Base-by-base conservation (phyloP, 768 basidiomycete genomes). In the Cystobasidium onofrii region DNA sequence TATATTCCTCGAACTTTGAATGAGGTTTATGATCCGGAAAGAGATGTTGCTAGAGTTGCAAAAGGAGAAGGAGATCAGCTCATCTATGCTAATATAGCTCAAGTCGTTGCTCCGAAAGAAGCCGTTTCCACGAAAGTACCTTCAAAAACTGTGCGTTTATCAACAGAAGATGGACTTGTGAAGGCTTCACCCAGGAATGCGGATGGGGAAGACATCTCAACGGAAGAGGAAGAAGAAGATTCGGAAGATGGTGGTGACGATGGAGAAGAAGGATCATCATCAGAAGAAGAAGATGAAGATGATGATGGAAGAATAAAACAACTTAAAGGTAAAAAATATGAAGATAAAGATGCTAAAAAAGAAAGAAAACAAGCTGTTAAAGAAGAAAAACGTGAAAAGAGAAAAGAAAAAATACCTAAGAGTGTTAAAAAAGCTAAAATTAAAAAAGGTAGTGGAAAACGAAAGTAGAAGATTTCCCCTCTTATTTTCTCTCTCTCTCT, bases 391-490 rank as follows among this genome's bases (percentile, higher is more conserved):
- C 85, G 88, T 78, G 93, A 96, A 83, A 90, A 86, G 81, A 85
- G 95, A 75, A 91, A 92, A 81, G 84, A 86, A 77, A 98, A 98
- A 83, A 92, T 97, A 85, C 90, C 94, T 57, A 98, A 98, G 80
- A 87, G 89, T 50, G 92, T 95, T 82, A 98, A 97, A 84, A 91
- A 91, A 83, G 86, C 87, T 50, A 86, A 86, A 76, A 85, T 97
- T 77, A 96, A 91, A 76, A 72, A 64, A 33, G 78, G 79, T 74
- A 80, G 73, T 20, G 52, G 74, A n/a, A 74, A 74, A 44, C 70
- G 65, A 43, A 67, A 67, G 50, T 67, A 33, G 31, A 15, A 12
- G 15, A 29, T 27, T 4, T 60, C 18, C n/a, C 52, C 52, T 7
- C 6, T 29, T n/a, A 4, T 6, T 54, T 54, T 54, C 7, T n/a